Base-by-base conservation (phyloP, 176 grass and related monocot genomes). In the Oryza rufipogon region DNA sequence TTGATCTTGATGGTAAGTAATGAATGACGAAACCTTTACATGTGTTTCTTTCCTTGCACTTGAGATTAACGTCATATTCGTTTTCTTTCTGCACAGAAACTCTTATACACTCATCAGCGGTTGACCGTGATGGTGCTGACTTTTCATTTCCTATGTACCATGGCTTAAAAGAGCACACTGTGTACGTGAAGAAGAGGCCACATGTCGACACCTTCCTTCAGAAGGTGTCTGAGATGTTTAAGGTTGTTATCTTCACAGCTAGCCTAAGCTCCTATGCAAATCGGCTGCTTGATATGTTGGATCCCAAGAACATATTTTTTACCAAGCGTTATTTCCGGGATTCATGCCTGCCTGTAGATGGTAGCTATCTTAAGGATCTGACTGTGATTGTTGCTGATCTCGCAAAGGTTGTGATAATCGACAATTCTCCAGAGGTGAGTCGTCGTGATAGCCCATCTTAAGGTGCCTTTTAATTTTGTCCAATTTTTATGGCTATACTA, bases 1-100 rank as follows among this genome's bases (percentile, higher is more conserved):
- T 92, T 48, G 90, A 89, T 92, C 83, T 92, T 75, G 90, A 92
- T 83, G 90, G 90, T 92, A 76, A 86, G 86, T 25, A 63, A 10
- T 2, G 5, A 39, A 17, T 41, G 16, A 36, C 2, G 39, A 36
- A 70, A 7, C 11, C 7, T 41, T 49, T 28, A n/a, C 19, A 9
- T 61, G 8, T 46, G 34, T 56, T 81, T 81, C 34, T 42, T 60
- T 70, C 16, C 11, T 61, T 72, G 68, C 34, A 42, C n/a, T 82
- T 63, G 68, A 28, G 13, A 45, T 26, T 19, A 41, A 38, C 58
- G n/a, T 25, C 48, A 71, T 82, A n/a, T 20, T 41, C 67, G 15
- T 71, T 87, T 73, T n/a, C 51, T 66, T 70, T 36, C 9, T 74
- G 46, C 86, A 69, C 77, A 94, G 92, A 91, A 87, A 94, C 92